Evolutionary conservation across 139 green algal genomes (phyloP).

Genomic region (Spirogloea muscicola): DNA sequence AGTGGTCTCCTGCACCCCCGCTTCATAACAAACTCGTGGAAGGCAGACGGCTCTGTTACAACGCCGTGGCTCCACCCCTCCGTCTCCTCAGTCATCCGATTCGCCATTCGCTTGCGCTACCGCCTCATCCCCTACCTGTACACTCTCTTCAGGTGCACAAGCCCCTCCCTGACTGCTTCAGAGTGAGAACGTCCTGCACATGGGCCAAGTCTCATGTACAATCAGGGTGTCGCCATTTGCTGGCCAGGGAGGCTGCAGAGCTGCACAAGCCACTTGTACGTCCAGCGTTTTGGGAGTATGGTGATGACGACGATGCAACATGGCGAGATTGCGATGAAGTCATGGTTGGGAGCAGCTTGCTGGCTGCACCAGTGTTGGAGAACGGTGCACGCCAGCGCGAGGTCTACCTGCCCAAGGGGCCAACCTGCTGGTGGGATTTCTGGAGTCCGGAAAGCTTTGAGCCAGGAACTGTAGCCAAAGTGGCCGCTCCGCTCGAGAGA

Average conservation of each 20-base stretch:
- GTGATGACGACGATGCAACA: constrained; percentile 6
- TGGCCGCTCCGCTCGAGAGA: constrained; percentile 24
- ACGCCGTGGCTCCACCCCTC: constrained; percentile 28
- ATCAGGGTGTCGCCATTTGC: too few species aligned
- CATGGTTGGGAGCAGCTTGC: constrained; percentile 16
- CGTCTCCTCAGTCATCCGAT: constrained; percentile 12
- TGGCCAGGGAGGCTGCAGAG: too few species aligned
- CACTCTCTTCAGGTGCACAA: neutral
- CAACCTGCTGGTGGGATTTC: constrained; percentile 27
- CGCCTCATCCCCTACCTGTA: constrained; percentile 36
- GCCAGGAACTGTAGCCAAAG: neutral
- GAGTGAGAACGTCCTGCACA: too few species aligned
- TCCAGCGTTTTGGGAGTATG: constrained; percentile 22
- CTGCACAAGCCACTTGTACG: constrained; percentile 13
- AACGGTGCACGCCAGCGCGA: constrained; percentile 1
- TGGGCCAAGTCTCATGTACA: too few species aligned
- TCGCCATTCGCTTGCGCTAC: constrained; percentile 26
- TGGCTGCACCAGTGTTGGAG: constrained; percentile 22
- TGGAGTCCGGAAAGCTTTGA: constrained; percentile 14
- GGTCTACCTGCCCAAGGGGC: constrained; percentile 21
- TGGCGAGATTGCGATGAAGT: constrained; percentile 14
- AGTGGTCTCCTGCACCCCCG: constrained; percentile 28
- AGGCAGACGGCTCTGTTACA: constrained; percentile 28
- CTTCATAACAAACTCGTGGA: constrained; percentile 38
- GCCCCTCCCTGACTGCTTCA: too few species aligned